Base-by-base conservation (phyloP, 1,284 basidiomycete species). In the Cystobasidiaceae sp. region DNA sequence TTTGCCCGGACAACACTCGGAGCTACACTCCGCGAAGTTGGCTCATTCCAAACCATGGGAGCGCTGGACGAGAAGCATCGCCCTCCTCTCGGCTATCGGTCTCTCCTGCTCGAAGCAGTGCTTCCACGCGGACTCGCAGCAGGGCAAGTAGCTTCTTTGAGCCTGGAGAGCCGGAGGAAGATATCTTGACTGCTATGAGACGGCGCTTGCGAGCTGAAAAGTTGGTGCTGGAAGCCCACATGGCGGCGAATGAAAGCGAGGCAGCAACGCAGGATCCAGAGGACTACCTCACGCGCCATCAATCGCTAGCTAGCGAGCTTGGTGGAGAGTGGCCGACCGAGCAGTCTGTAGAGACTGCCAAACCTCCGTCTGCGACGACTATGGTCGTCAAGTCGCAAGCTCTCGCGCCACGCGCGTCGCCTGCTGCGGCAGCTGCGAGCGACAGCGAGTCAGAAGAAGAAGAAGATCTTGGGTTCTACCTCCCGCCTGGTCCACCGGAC, bases 231-330 rank as follows among this genome's bases (percentile, higher is more conserved):
- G 41, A 17, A n/a, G n/a, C n/a, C n/a, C n/a, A n/a, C n/a, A n/a
- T n/a, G n/a, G n/a, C n/a, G n/a, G n/a, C n/a, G n/a, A n/a, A n/a
- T n/a, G n/a, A n/a, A n/a, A n/a, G n/a, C n/a, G n/a, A n/a, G n/a
- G n/a, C n/a, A n/a, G 5, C 33, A 15, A 4, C 33, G 6, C 7
- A 15, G n/a, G 33, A 28, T 7, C 19, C 9, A 19, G 30, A 39
- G 17, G 50, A 37, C 13, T 27, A 32, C 15, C 3, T 49, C 13
- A n/a, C 28, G 3, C 43, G 13, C 3, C 45, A 67, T 39, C 74
- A 75, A 17, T 84, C 83, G 0, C 78, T 87, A 0, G 81, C 82
- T 37, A 82, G 80, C 62, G 85, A 87, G 73, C 77, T 87, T 2
- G 80, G 79, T 6, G 76, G 73, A 49, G 75, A 79, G 56, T 79